phyloP scores from a whole-genome alignment of 208 protist genomes.

The Leishmania guyanensis region DNA sequence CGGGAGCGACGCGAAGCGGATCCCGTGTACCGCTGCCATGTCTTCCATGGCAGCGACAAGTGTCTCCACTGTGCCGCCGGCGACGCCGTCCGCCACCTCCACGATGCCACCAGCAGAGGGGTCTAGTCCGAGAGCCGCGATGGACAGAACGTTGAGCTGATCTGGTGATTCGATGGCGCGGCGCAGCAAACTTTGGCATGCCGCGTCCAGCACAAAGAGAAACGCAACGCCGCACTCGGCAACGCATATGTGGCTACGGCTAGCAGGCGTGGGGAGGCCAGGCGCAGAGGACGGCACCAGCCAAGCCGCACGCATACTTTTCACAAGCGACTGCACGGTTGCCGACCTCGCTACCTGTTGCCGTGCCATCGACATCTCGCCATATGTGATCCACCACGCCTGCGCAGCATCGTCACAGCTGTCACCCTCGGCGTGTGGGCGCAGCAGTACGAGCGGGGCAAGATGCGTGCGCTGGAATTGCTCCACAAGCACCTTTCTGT shows the following conservation, averaged over 20 bases:
- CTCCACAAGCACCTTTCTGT: not conserved
- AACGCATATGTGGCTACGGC: not conserved
- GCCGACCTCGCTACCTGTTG: not conserved
- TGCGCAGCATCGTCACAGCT: not conserved
- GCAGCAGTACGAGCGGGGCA: slow-evolving; percentile 9
- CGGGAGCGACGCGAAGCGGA: slow-evolving; percentile 30
- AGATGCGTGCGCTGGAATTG: slow-evolving; percentile 4
- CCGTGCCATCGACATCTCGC: not conserved
- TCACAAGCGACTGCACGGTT: not conserved
- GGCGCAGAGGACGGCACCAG: not conserved
- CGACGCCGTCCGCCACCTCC: slow-evolving; percentile 40
- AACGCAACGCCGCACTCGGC: slow-evolving; percentile 25
- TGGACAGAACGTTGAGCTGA: slow-evolving; percentile 57
- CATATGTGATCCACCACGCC: not conserved
- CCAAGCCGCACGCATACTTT: slow-evolving; percentile 3
- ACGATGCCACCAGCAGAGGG: slow-evolving; percentile 61
- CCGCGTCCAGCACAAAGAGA: slow-evolving; percentile 47
- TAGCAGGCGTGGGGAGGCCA: not conserved
- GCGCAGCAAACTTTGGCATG: slow-evolving; percentile 40
- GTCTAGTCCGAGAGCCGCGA: slow-evolving; percentile 53
- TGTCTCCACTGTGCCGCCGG: slow-evolving; percentile 12
- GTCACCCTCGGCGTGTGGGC: not conserved
- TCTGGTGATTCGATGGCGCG: slow-evolving; percentile 32
- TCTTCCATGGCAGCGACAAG: slow-evolving; percentile 28
- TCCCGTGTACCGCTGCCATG: not conserved